Evolutionary conservation across 768 basidiomycete species (phyloP).

Genomic region (Neoboletus brunneissimus): DNA sequence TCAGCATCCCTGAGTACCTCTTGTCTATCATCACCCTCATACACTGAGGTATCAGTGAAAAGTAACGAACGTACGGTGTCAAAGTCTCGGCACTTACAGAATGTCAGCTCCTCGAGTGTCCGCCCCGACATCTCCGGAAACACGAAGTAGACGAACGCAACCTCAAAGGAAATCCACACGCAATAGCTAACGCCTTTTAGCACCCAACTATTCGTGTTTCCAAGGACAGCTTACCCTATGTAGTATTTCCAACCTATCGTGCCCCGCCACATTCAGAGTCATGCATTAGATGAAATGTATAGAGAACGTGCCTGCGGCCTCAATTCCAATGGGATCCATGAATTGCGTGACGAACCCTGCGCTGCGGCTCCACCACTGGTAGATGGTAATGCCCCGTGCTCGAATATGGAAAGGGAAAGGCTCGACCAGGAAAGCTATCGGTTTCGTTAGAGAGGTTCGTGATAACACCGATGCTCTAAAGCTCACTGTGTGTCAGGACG

Average conservation of each 20-base stretch:
- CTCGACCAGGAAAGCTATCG: slow-evolving; percentile 57
- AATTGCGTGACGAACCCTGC: slow-evolving; percentile 1
- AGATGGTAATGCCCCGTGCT: slow-evolving; percentile 58
- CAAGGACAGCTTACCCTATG: slow-evolving; percentile 7
- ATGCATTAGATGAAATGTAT: not conserved
- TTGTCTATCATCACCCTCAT: not conserved
- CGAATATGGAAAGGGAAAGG: slow-evolving; percentile 61
- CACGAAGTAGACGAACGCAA: slow-evolving; percentile 14
- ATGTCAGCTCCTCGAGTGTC: slow-evolving; percentile 19
- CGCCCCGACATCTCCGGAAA: slow-evolving; percentile 22
- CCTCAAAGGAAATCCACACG: slow-evolving; percentile 12
- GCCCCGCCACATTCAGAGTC: not conserved
- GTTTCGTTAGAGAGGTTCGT: not conserved
- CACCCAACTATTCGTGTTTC: fast-evolving
- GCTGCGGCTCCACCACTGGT: slow-evolving; percentile 55
- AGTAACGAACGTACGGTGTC: too few relatives aligned
- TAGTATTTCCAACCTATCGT: slow-evolving; percentile 15
- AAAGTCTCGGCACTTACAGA: slow-evolving; percentile 6
- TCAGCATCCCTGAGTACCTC: not conserved
- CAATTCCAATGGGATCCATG: slow-evolving; percentile 11
- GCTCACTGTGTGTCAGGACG: slow-evolving; percentile 1
- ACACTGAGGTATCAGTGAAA: not conserved
- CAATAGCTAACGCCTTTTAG: slow-evolving; percentile 13
- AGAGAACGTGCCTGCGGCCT: not conserved
- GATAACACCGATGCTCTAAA: not conserved